Evolutionary conservation across 2,329 filamentous ascomycete species (phyloP).

Genomic region (Exophiala dermatitidis): DNA sequence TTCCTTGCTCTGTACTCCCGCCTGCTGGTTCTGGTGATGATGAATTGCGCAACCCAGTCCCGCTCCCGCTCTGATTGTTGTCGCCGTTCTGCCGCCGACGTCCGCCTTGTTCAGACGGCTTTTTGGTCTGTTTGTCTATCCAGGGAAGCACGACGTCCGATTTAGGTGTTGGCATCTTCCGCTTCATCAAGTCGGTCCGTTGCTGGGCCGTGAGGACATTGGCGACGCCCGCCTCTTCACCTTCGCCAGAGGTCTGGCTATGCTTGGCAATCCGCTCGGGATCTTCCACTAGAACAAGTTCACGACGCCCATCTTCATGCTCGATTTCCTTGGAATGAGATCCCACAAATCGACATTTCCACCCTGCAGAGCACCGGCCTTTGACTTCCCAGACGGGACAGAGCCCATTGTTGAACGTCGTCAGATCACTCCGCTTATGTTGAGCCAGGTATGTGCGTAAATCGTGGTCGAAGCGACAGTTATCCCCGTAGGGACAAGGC

Average conservation of each 20-base stretch:
- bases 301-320: constrained; percentile 70
- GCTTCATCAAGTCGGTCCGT: constrained; percentile 69
- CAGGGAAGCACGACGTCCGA: constrained; percentile 71
- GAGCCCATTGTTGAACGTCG: constrained; percentile 60
- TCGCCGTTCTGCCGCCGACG: constrained; percentile 40
- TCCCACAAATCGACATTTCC: constrained; percentile 86
- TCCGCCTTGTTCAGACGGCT: constrained; percentile 32
- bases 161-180: constrained; percentile 61
- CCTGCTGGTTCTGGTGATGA: constrained; percentile 28
- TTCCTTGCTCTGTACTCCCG: constrained; percentile 38
- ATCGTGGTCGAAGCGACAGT: constrained; percentile 76
- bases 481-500: constrained; percentile 68
- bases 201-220: constrained; percentile 64
- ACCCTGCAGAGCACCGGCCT: constrained; percentile 74
- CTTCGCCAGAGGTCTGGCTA: constrained; percentile 19
- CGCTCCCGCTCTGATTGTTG: constrained; percentile 27
- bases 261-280: constrained; percentile 25
- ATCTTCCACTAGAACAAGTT: constrained; percentile 64
- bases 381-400: constrained; percentile 75
- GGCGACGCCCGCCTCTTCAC: constrained; percentile 55
- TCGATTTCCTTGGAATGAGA: constrained; percentile 80
- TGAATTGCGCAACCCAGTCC: constrained; percentile 17
- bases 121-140: constrained; percentile 58
- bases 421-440: constrained; percentile 72
- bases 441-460: constrained; percentile 76